These are phyloP conservation scores for Stenocarpella maydis DNA, from an alignment of 2,329 filamentous ascomycete genomes.

Conservation along the genomic window DNA sequence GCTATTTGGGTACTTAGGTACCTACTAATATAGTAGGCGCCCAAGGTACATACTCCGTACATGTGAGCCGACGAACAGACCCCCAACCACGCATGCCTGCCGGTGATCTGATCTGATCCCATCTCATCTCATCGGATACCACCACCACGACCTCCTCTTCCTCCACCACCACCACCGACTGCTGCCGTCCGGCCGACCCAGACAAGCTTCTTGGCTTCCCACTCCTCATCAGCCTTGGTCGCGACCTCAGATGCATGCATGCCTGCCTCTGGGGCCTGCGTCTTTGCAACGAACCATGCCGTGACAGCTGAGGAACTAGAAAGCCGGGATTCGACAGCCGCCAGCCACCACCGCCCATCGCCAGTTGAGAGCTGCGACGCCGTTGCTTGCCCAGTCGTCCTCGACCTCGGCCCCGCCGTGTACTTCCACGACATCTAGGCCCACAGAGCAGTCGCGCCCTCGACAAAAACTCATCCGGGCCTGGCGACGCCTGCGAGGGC, in stretches of 20 bases:
- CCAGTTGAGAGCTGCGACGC: neutral
- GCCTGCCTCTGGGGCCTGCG: neutral
- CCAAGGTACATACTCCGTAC: too few species aligned
- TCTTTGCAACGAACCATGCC: neutral
- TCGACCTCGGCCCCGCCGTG: neutral
- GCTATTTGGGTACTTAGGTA: too few species aligned
- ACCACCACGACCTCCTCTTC: too few species aligned
- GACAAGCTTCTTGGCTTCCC: conserved; percentile 3
- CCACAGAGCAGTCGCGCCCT: neutral
- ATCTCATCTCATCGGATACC: neutral
- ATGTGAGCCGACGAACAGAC: too few species aligned
- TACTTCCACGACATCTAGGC: neutral
- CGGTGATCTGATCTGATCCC: neutral
- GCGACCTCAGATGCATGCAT: neutral
- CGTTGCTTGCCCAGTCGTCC: neutral
- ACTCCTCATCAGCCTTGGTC: neutral
- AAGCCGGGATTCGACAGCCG: neutral
- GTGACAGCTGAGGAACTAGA: conserved; percentile 11
- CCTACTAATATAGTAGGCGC: too few species aligned
- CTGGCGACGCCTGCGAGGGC: neutral
- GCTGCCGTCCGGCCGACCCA: neutral
- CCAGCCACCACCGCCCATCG: neutral
- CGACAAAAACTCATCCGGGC: neutral
- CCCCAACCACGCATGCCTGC: too few species aligned
- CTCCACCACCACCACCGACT: too few species aligned